phyloP scores from a whole-genome alignment of 371 early-diverging fungal species.

The Apophysomyces sp. region DNA sequence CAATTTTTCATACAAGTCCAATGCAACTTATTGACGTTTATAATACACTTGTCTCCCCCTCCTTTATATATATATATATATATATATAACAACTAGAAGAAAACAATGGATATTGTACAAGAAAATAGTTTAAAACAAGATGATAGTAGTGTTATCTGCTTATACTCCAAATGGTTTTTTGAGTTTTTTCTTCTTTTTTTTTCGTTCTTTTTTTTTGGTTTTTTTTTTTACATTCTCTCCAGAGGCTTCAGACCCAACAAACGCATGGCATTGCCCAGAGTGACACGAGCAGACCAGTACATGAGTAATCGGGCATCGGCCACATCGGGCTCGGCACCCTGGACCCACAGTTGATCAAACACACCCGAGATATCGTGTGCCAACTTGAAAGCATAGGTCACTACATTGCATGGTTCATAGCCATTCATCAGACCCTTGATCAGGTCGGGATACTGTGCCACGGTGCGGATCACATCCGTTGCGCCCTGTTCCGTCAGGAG shows the following conservation, averaged over 20 bases:
- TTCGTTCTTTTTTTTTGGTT: background rate
- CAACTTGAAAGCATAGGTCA: slow-evolving; percentile 91
- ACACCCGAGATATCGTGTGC: slow-evolving; percentile 84
- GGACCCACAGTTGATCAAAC: slow-evolving; percentile 85
- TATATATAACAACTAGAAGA: background rate
- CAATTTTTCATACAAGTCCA: background rate
- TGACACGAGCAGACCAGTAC: slow-evolving; percentile 74
- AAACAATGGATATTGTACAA: background rate
- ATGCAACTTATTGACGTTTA: background rate
- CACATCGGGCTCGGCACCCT: slow-evolving; percentile 73
- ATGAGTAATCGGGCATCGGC: slow-evolving; percentile 81
- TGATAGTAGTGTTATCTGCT: too few species aligned
- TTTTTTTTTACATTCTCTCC: slow-evolving; percentile 76
- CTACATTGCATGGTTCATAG: slow-evolving; percentile 93
- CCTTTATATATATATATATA: background rate
- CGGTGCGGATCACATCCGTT: slow-evolving; percentile 71
- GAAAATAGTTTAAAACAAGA: background rate
- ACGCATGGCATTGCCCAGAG: slow-evolving; percentile 84
- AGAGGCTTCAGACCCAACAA: slow-evolving; percentile 80
- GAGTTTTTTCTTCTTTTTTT: background rate
- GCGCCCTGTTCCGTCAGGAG: slow-evolving; percentile 77
- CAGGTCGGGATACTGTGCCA: slow-evolving; percentile 93
- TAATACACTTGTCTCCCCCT: background rate
- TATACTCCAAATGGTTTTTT: too few species aligned
- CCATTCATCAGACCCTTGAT: slow-evolving; percentile 62